Evolutionary conservation across 768 basidiomycete genomes (phyloP).

Genomic region (Austroboletus eburneus): DNA sequence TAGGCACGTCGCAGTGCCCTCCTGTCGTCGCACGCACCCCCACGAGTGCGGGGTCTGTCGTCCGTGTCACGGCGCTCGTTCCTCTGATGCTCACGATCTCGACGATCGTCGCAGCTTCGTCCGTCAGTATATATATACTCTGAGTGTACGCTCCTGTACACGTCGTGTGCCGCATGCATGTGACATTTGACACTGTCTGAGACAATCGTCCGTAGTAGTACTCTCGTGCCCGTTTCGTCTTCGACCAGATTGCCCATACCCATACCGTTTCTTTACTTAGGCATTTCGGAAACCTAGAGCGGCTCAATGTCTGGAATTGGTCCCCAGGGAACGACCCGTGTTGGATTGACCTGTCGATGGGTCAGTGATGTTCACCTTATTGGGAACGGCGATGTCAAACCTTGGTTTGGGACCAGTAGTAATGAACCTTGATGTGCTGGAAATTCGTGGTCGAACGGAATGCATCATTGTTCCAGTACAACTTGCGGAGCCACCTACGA

Average conservation of each 20-base stretch:
- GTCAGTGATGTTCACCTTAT: not conserved
- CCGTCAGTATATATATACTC: conserved; percentile 23
- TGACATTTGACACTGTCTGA: not conserved
- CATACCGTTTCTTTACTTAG: not conserved
- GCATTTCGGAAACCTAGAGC: conserved; percentile 30
- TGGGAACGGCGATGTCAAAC: conserved; percentile 2
- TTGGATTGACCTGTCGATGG: conserved; percentile 65
- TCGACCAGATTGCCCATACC: not conserved
- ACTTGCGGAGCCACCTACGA: conserved; percentile 72
- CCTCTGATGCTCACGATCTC: conserved; percentile 22
- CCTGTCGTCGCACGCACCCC: not conserved
- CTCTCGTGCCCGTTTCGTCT: not conserved
- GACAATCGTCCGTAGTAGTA: conserved; percentile 7
- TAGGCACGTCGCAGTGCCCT: conserved; percentile 22
- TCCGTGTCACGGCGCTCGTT: conserved; percentile 8
- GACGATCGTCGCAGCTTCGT: conserved; percentile 23
- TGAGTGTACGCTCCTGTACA: conserved; percentile 7
- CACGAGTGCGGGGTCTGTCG: conserved; percentile 9
- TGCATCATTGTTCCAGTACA: conserved; percentile 89
- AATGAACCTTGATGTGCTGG: conserved; percentile 58
- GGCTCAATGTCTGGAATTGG: conserved; percentile 68
- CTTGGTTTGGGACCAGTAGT: conserved; percentile 35
- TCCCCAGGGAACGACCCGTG: conserved; percentile 71
- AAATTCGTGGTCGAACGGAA: conserved; percentile 89
- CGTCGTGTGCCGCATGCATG: not conserved